Conservation (phyloP, 2,329 filamentous ascomycete genomes). For the Fusarium sambucinum region DNA sequence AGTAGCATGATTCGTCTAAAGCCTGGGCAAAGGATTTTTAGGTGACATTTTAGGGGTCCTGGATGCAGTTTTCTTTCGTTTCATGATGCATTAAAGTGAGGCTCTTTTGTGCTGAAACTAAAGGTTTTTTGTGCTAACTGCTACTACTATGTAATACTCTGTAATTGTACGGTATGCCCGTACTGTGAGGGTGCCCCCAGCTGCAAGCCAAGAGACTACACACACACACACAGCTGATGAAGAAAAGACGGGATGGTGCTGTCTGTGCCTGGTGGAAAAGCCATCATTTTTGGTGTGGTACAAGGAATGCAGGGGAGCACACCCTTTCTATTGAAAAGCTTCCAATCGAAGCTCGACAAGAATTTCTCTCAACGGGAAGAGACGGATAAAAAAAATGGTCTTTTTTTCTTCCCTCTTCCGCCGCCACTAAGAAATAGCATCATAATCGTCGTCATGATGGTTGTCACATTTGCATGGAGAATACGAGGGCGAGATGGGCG, state of each 20-base stretch:
- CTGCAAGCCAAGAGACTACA: slow-evolving; percentile 11
- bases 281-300: slow-evolving; percentile 21
- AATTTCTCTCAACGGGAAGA: slow-evolving; percentile 15
- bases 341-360: slow-evolving; percentile 14
- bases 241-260: slow-evolving; percentile 33
- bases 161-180: background rate
- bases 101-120: slow-evolving; percentile 27
- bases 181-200: slow-evolving; percentile 19
- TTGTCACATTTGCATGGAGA: slow-evolving; percentile 6
- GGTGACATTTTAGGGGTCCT: slow-evolving; percentile 17
- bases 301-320: slow-evolving; percentile 36
- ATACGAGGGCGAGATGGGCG: slow-evolving; percentile 22
- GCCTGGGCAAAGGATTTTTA: slow-evolving; percentile 12
- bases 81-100: slow-evolving; percentile 38
- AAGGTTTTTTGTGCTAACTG: background rate
- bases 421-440: slow-evolving; percentile 19
- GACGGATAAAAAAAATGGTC: slow-evolving; percentile 11
- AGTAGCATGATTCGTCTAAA: slow-evolving; percentile 2
- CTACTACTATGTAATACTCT: no score
- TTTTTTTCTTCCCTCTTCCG: background rate
- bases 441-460: slow-evolving; percentile 17
- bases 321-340: background rate
- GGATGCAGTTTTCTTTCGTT: slow-evolving; percentile 16
- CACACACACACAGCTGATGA: slow-evolving; percentile 9
- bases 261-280: slow-evolving; percentile 27